Evolutionary conservation across 305 asterid genomes (phyloP).

Genomic region (Fraxinus angustifolia): DNA sequence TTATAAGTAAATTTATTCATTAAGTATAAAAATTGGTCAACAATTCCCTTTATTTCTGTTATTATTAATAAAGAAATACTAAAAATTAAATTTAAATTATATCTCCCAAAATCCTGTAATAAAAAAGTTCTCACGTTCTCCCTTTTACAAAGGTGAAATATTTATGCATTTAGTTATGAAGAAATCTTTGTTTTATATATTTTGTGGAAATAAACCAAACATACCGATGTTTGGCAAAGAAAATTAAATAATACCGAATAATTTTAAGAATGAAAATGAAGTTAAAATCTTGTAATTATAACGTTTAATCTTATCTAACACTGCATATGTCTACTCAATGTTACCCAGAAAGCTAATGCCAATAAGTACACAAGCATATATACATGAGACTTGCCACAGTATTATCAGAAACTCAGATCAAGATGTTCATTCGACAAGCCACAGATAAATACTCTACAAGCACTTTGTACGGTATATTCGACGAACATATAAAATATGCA

Average conservation of each 20-base stretch:
- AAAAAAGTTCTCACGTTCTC: background rate
- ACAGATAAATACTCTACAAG: background rate
- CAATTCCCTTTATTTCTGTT: background rate
- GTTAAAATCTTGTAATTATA: background rate
- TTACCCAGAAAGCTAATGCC: background rate
- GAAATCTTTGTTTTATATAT: too few species aligned
- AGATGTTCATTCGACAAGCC: background rate
- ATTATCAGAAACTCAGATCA: background rate
- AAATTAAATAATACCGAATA: background rate
- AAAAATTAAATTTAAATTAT: too few species aligned
- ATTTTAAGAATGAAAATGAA: background rate
- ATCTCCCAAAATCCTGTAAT: background rate
- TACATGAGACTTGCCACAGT: background rate
- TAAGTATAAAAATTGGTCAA: background rate
- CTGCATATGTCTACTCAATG: background rate
- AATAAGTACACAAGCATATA: background rate
- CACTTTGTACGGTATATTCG: too few species aligned
- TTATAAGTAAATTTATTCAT: background rate
- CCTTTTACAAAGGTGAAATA: background rate
- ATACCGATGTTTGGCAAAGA: background rate
- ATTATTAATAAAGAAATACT: background rate
- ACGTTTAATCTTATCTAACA: background rate
- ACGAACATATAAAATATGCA: background rate
- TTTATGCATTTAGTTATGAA: background rate
- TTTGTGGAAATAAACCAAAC: background rate